Conservation (phyloP, 768 basidiomycete genomes). For the Macrolepiota dolichaula region DNA sequence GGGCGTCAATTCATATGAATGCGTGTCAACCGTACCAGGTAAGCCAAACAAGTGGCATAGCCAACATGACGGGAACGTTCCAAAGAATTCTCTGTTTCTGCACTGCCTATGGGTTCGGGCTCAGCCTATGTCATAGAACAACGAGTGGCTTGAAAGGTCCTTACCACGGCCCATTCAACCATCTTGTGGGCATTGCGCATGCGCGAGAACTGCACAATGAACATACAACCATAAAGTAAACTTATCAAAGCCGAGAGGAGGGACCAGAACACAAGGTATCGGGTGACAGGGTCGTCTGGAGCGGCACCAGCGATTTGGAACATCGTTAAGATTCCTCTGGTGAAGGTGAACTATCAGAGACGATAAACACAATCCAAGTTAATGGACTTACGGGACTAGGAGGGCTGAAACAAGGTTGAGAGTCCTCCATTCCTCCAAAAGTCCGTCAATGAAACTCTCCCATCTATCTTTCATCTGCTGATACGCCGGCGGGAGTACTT, state of each 20-base stretch:
- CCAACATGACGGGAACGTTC: constrained; percentile 67
- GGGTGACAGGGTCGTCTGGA: constrained; percentile 42
- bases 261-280: constrained; percentile 52
- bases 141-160: not conserved
- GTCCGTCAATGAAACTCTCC: constrained; percentile 23
- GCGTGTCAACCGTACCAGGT: constrained; percentile 38
- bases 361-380: not conserved
- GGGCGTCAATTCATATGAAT: not conserved
- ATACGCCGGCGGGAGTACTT: constrained; percentile 10
- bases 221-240: constrained; percentile 56
- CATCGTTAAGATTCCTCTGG: constrained; percentile 27
- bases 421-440: constrained; percentile 26
- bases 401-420: constrained; percentile 26
- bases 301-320: constrained; percentile 34
- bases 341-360: not conserved
- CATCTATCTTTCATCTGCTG: constrained; percentile 18
- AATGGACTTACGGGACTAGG: constrained; percentile 20
- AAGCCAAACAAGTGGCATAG: constrained; percentile 60
- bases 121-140: constrained; percentile 23
- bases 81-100: constrained; percentile 25
- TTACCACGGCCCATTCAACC: constrained; percentile 55
- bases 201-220: constrained; percentile 55
- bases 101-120: constrained; percentile 29
- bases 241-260: constrained; percentile 57
- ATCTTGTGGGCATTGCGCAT: constrained; percentile 63